Percentiles rank a stretch among this genome's conserved stretches.
Conservation (phyloP, 106 monocot species). For the Alisma plantagoaquatica region DNA sequence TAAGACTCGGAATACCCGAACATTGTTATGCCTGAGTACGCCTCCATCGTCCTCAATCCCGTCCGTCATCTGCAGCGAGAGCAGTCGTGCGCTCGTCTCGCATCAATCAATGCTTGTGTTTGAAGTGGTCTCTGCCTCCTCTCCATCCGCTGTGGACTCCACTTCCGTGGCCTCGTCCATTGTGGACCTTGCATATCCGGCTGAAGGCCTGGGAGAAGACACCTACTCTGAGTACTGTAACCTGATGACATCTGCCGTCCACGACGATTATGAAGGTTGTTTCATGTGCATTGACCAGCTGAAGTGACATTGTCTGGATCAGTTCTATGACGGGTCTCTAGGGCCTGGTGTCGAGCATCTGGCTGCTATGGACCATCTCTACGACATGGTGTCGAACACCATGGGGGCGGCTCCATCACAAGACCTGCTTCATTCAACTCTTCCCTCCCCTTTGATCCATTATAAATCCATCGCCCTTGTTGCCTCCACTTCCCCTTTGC, state of each 20-base stretch:
- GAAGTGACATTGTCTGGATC: conserved; percentile 51
- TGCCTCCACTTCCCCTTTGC: too few species aligned
- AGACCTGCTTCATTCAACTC: too few species aligned
- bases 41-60: conserved; percentile 35
- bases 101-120: conserved; percentile 81
- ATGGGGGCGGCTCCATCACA: conserved; percentile 9
- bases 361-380: conserved; percentile 68
- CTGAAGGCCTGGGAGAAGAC: conserved; percentile 52
- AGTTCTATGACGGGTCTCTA: conserved; percentile 77
- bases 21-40: too few species aligned
- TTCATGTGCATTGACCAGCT: conserved; percentile 45
- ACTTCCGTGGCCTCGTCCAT: conserved; percentile 3
- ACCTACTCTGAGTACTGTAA: conserved; percentile 42
- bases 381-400: conserved; percentile 53
- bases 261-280: conserved; percentile 42
- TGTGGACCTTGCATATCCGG: conserved; percentile 27
- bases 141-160: conserved; percentile 11
- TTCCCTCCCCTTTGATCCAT: too few species aligned
- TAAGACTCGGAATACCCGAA: too few species aligned
- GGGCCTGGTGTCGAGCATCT: conserved; percentile 86
- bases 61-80: conserved; percentile 81
- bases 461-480: too few species aligned
- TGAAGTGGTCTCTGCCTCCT: conserved; percentile 55
- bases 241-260: conserved; percentile 48
- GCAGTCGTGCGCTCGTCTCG: conserved; percentile 70